A percentile compares a stretch with the other conserved stretches of the same genome.
These are phyloP conservation scores for Rhipidocladum racemiflorum DNA, from an alignment of 176 grass and related monocot species.

Conservation along the genomic window DNA sequence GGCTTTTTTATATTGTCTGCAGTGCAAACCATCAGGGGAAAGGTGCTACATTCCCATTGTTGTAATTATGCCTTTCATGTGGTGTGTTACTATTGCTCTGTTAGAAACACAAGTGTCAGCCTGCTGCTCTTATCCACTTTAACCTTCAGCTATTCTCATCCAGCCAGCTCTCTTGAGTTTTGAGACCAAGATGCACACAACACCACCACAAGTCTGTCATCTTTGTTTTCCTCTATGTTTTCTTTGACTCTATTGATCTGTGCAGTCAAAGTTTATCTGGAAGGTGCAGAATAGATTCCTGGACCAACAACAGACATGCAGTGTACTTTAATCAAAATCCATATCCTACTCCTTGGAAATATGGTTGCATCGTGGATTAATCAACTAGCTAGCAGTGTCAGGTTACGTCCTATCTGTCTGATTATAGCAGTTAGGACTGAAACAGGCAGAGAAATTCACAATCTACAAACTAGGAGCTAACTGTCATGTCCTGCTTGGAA, in stretches of 20 bases:
- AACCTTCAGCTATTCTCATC: conserved; percentile 15
- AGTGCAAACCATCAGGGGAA: conserved; percentile 16
- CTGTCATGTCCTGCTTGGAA: conserved; percentile 11
- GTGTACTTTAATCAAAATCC: conserved; percentile 9
- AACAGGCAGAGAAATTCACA: neutral
- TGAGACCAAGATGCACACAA: conserved; percentile 26
- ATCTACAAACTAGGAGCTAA: neutral
- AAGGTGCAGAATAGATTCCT: conserved; percentile 24
- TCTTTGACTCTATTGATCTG: neutral
- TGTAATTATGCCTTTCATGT: conserved; percentile 37
- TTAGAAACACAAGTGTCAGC: neutral
- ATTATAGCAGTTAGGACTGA: neutral
- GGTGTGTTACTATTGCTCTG: conserved; percentile 5
- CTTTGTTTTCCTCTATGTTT: neutral
- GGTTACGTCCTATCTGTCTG: conserved; percentile 14
- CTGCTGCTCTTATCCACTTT: conserved; percentile 15
- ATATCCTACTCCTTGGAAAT: neutral
- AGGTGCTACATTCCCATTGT: conserved; percentile 33
- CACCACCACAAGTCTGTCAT: neutral
- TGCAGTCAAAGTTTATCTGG: neutral
- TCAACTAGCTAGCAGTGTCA: neutral
- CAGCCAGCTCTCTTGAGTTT: conserved; percentile 4
- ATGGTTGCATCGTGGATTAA: conserved; percentile 29
- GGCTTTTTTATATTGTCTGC: neutral
- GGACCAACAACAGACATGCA: conserved; percentile 10